These are phyloP conservation scores for Pyricularia sp. DNA, from an alignment of 2,329 filamentous ascomycete genomes.

Conservation along the genomic window DNA sequence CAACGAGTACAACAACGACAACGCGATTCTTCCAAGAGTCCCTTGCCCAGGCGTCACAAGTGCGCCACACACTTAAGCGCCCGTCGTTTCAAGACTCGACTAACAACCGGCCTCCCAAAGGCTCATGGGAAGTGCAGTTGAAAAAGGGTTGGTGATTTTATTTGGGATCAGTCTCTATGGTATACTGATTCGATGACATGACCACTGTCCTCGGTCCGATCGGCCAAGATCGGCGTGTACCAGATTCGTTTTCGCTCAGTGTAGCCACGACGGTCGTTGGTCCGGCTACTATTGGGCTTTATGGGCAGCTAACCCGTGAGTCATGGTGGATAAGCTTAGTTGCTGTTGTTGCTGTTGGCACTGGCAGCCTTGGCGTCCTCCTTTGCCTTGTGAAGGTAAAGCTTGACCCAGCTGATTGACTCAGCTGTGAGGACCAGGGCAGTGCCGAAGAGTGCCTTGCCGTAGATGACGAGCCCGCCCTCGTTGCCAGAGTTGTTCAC, in stretches of 20 bases:
- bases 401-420: constrained; percentile 50
- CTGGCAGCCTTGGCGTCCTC: constrained; percentile 47
- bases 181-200: background rate
- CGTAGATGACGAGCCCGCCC: constrained; percentile 54
- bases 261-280: background rate
- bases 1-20: background rate
- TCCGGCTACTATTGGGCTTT: background rate
- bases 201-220: background rate
- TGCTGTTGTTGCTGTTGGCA: constrained; percentile 24
- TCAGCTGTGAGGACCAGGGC: constrained; percentile 58
- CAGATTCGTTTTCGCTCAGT: background rate
- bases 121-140: background rate
- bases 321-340: background rate
- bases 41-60: background rate
- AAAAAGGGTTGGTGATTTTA: background rate
- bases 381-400: constrained; percentile 53
- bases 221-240: background rate
- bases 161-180: background rate
- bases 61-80: background rate
- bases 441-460: constrained; percentile 62
- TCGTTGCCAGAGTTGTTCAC: constrained; percentile 51
- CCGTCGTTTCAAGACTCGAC: background rate
- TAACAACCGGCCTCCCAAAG: background rate
- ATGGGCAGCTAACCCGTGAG: background rate
- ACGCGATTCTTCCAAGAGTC: background rate